Base-by-base conservation (phyloP, 768 basidiomycete species). In the Pulveroboletus sp. region DNA sequence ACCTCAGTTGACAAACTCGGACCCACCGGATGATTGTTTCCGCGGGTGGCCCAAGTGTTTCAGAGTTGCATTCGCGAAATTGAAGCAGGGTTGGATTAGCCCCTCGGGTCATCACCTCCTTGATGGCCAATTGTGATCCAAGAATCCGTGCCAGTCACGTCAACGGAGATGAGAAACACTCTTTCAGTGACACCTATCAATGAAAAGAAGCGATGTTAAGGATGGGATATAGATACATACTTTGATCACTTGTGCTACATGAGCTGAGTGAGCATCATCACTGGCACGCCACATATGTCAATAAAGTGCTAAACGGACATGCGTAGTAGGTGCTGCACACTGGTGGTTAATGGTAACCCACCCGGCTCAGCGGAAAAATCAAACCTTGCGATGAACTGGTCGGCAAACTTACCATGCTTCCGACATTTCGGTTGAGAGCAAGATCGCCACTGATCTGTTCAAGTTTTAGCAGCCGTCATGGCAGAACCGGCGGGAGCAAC, bases 111-210 rank as follows among this genome's bases (percentile, higher is more conserved):
- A 31, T 44, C 36, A 39, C 37, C 29, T 40, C 27, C 12, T 13
- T 32, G 44, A 42, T 34, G 31, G 35, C 31, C 33, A 34, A 33
- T 25, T 38, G 49, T 16, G 25, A 24, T 36, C 34, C 34, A 35
- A 17, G 33, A 33, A 33, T 33, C n/a, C 16, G 44, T 24, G 21
- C 39, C 29, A 24, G 19, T 23, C 35, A 40, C 39, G 47, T 50
- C 37, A 31, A 43, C 62, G 60, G 63, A 65, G 48, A 63, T 63
- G 60, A 63, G 53, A 31, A 24, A 11, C 32, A 23, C 46, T 16
- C 19, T 27, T n/a, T 38, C 29, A 36, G 46, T 45, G 52, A 36
- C 33, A 43, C 27, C 24, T 37, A 43, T 55, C 47, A 43, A 59
- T 65, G 27, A 47, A 55, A 47, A 45, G 52, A 55, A 52, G 56